These are phyloP conservation scores for Dactylellina parvicollis DNA, from an alignment of 2,329 filamentous ascomycete species.

Conservation along the genomic window DNA sequence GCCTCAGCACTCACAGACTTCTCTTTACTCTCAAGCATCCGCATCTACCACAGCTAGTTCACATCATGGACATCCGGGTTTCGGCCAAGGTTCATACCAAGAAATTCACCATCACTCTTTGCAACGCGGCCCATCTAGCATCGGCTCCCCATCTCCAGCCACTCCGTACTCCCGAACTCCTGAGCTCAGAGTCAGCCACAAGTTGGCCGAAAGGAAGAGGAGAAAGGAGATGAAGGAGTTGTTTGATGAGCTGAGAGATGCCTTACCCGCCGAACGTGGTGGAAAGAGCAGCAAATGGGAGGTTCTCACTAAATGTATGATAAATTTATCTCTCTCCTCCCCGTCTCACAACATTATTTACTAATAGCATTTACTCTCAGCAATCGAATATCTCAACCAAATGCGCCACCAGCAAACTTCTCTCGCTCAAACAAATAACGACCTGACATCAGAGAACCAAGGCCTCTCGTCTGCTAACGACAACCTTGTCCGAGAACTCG, in stretches of 20 bases:
- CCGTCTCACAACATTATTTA: neutral
- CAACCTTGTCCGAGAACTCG: conserved; percentile 55
- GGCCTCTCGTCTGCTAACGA: conserved; percentile 52
- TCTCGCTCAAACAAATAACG: conserved; percentile 53
- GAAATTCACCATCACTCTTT: conserved; percentile 57
- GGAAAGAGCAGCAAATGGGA: conserved; percentile 92
- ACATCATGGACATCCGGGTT: conserved; percentile 36
- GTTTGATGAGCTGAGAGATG: conserved; percentile 80
- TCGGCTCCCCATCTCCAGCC: conserved; percentile 51
- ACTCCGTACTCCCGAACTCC: conserved; percentile 81
- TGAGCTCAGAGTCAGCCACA: conserved; percentile 83
- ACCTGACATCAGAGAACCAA: conserved; percentile 47
- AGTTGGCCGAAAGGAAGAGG: conserved; percentile 83
- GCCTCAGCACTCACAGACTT: conserved; percentile 53
- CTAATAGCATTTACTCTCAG: conserved; percentile 46
- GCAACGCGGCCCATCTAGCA: conserved; percentile 51
- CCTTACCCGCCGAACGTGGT: conserved; percentile 81
- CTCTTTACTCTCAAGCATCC: conserved; percentile 54
- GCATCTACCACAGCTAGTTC: conserved; percentile 46
- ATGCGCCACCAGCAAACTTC: conserved; percentile 55
- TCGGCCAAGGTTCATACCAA: conserved; percentile 32
- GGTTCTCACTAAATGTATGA: conserved; percentile 81
- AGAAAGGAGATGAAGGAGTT: conserved; percentile 88
- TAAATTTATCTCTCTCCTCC: neutral
- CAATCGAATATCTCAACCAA: conserved; percentile 58